Conservation (phyloP, 768 basidiomycete genomes). For the Rhodotorula taiwanensis region DNA sequence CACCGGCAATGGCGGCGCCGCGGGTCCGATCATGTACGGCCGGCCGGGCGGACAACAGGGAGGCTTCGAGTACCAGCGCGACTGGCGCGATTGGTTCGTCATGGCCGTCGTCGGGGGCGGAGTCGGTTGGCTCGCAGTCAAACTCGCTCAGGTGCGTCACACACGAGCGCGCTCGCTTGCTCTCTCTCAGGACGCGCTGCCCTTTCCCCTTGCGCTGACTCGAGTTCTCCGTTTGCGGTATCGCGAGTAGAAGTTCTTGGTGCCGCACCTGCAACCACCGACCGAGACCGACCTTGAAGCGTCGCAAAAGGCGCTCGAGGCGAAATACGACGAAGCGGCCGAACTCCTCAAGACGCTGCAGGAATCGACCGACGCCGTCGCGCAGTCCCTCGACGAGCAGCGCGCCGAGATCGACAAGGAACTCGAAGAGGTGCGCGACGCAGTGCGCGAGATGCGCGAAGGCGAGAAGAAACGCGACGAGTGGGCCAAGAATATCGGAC, state of each 20-base stretch:
- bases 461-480: constrained; percentile 66
- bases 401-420: constrained; percentile 63
- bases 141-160: constrained; percentile 65
- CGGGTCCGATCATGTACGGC: constrained; percentile 10
- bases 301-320: constrained; percentile 72
- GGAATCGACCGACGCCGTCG: constrained; percentile 64
- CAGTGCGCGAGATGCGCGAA: constrained; percentile 67
- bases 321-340: constrained; percentile 85
- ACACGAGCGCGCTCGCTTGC: neutral
- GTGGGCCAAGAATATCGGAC: constrained; percentile 79
- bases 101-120: constrained; percentile 85
- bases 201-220: neutral
- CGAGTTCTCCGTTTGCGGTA: too few species aligned
- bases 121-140: constrained; percentile 67
- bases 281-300: constrained; percentile 79
- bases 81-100: constrained; percentile 99
- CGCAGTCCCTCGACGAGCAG: constrained; percentile 68
- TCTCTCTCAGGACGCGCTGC: neutral
- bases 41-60: constrained; percentile 8
- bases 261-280: constrained; percentile 86
- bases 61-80: constrained; percentile 45
- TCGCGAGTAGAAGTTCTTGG: constrained; percentile 67
- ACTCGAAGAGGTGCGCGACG: constrained; percentile 63
- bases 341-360: constrained; percentile 73
- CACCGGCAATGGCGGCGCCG: neutral